phyloP scores from a whole-genome alignment of 805 yeast genomes.

The Zygoascus ofunaensis region DNA sequence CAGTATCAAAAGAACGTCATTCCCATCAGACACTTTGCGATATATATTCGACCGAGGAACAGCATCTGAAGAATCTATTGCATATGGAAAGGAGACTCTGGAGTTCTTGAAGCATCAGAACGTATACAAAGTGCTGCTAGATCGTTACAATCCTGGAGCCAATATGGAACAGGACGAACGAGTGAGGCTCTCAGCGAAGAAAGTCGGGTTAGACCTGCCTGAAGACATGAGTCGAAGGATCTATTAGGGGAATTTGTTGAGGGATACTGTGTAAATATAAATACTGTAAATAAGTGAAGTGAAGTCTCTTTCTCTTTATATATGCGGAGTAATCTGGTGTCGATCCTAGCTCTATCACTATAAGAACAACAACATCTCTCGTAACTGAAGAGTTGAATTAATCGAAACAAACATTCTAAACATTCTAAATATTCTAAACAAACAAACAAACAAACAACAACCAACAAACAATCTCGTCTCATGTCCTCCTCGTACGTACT shows the following conservation, averaged over 20 bases:
- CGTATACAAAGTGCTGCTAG: conserved; percentile 65
- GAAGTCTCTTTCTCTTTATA: too few relatives aligned
- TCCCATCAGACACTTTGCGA: background rate
- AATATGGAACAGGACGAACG: conserved; percentile 70
- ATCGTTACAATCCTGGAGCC: conserved; percentile 79
- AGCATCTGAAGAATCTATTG: conserved; percentile 11
- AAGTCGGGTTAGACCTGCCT: conserved; percentile 78
- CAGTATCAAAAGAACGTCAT: background rate
- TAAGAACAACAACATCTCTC: too few relatives aligned
- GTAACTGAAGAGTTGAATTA: too few relatives aligned
- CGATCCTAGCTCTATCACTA: too few relatives aligned
- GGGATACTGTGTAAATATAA: background rate
- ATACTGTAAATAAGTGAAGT: background rate
- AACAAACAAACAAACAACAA: too few relatives aligned
- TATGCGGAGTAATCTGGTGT: conserved; percentile 5
- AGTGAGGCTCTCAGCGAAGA: conserved; percentile 68
- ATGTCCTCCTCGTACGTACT: too few relatives aligned
- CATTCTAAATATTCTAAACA: too few relatives aligned
- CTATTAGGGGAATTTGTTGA: too few relatives aligned
- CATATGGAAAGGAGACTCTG: conserved; percentile 50
- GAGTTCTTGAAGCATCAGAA: conserved; percentile 64
- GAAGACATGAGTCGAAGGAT: conserved; percentile 13
- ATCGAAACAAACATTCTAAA: too few relatives aligned
- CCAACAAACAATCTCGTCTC: too few relatives aligned
- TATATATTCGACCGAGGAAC: conserved; percentile 6